phyloP scores from a whole-genome alignment of 73 alveolate species.

The Symbiodinium natans region DNA sequence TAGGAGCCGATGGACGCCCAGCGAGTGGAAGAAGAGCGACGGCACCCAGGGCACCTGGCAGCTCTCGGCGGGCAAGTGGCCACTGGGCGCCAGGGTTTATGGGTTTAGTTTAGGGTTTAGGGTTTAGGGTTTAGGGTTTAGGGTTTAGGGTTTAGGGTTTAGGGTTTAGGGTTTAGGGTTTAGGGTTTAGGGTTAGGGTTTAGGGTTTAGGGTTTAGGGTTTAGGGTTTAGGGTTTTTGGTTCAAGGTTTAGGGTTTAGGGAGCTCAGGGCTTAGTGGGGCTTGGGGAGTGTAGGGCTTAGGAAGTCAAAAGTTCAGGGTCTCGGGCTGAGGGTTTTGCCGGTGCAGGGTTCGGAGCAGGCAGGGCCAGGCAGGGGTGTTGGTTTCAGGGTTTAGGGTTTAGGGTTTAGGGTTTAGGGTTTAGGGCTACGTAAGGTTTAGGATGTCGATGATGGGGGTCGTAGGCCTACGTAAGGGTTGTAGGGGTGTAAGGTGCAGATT shows the following conservation, averaged over 20 bases:
- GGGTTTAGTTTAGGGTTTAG: not conserved
- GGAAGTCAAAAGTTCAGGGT: too few species aligned
- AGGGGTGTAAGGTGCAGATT: too few species aligned
- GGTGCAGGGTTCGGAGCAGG: too few species aligned
- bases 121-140: not conserved
- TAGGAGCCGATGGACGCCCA: constrained; percentile 42
- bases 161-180: not conserved
- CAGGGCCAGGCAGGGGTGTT: too few species aligned
- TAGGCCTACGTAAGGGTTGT: too few species aligned
- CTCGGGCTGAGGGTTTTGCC: too few species aligned
- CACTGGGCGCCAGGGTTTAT: not conserved
- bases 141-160: not conserved
- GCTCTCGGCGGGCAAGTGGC: constrained; percentile 79
- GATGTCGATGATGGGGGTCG: too few species aligned
- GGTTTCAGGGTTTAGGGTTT: too few species aligned
- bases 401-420: too few species aligned
- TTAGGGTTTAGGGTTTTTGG: not conserved
- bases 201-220: not conserved
- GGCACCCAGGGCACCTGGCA: constrained; percentile 89
- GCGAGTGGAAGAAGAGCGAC: constrained; percentile 94
- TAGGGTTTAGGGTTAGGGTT: not conserved
- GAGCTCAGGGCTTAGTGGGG: not conserved
- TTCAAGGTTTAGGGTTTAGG: not conserved
- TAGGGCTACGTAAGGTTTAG: too few species aligned
- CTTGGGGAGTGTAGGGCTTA: too few species aligned